Base-by-base conservation (phyloP, 1,139 yeast genomes). In the Lodderomyces theae region DNA sequence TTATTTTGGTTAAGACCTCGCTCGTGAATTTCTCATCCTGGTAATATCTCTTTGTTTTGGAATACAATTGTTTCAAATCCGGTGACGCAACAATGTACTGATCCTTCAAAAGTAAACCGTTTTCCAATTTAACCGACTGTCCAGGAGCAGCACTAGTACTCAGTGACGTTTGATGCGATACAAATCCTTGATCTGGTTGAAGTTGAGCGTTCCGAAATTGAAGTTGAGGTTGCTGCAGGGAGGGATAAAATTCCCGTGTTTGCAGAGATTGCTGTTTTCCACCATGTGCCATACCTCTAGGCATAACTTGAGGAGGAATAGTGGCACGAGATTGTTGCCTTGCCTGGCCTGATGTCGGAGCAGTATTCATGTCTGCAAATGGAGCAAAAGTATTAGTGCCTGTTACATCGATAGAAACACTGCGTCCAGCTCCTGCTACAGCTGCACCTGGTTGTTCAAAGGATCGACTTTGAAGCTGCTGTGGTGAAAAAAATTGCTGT, bases 31-130 rank as follows among this genome's bases (percentile, higher is more conserved):
- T 55, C 5, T 57, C 56, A 44, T 65, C 58, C 44, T 70, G 82
- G 50, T 78, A 80, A 56, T 80, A 80, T 34, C 61, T 65, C 16
- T 60, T 58, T 1, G 81, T 68, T 45, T 71, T 68, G 15, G 52
- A 44, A 47, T 67, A 81, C 43, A 76, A 54, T 33, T 52, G 44
- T 42, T 71, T 72, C 50, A 78, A 64, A 6, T 70, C 77, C 0
- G 72, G 64, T 0, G 84, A 77, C 1, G 84, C 76, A 29, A 79
- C 60, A 23, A 80, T 79, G 34, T 70, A 67, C 47, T 67, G 72
- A 40, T 75, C 75, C 45, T 71, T 73, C 40, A 80, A 61, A 10
- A 77, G 49, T 31, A 80, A 63, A 0, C 85, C 85, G 51, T 80
- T 79, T 38, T 80, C 86, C 41, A 80, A 60, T 38, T 71, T 69